Evolutionary conservation across 129 eudicot species (phyloP).

Genomic region (Escallonia herrerae): DNA sequence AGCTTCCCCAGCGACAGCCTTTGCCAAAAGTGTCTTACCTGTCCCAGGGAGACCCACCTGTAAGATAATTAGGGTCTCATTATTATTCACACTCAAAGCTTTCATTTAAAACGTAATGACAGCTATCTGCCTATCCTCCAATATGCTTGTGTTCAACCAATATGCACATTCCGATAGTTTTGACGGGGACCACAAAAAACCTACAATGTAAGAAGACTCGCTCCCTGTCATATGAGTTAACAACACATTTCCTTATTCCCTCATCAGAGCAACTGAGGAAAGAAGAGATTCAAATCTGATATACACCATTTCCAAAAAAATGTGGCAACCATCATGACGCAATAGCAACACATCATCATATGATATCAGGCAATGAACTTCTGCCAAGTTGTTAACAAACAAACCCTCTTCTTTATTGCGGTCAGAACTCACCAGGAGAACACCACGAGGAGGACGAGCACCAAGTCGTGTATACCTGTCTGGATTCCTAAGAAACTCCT

Average conservation of each 20-base stretch:
- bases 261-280: no score
- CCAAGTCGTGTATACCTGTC: slow-evolving; percentile 81
- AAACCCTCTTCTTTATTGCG: neutral
- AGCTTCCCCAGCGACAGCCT: slow-evolving; percentile 99
- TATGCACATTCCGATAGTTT: neutral
- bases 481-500: slow-evolving; percentile 98
- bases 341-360: no score
- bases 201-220: no score
- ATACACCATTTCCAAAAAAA: no score
- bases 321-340: no score
- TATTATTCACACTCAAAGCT: slow-evolving; percentile 16
- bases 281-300: no score
- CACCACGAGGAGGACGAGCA: slow-evolving; percentile 99
- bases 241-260: no score
- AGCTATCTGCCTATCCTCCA: neutral
- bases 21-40: slow-evolving; percentile 96
- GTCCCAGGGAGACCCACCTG: slow-evolving; percentile 99
- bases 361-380: neutral
- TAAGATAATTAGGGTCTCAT: slow-evolving; percentile 25
- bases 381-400: neutral
- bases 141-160: neutral
- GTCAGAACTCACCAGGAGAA: slow-evolving; percentile 70
- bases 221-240: no score
- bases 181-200: neutral
- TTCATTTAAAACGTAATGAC: neutral